Conservation (phyloP, 2,329 filamentous ascomycete genomes). For the Botryotinia convoluta region DNA sequence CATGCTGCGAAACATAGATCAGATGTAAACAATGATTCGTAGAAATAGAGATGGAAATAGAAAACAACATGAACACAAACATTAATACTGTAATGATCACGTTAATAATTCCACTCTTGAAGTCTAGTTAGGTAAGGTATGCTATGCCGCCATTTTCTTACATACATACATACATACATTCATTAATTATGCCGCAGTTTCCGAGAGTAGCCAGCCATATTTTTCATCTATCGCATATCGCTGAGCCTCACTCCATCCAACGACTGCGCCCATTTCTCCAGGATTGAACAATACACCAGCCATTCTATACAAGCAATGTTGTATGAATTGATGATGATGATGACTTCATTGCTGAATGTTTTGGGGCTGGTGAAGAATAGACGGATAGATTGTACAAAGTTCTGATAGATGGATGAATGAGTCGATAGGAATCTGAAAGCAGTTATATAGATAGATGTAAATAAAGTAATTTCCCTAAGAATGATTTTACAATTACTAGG, state of each 20-base stretch:
- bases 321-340: neutral
- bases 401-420: neutral
- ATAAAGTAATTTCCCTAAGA: neutral
- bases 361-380: neutral
- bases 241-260: constrained; percentile 10
- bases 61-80: neutral
- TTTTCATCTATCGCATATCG: neutral
- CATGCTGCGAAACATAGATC: neutral
- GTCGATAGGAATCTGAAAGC: neutral
- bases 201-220: neutral
- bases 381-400: neutral
- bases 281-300: neutral
- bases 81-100: neutral
- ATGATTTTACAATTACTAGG: neutral
- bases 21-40: neutral
- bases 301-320: neutral
- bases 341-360: constrained; percentile 9
- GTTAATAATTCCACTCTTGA: neutral
- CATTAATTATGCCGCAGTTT: constrained; percentile 7
- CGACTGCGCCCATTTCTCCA: constrained; percentile 4
- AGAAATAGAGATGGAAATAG: neutral
- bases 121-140: neutral
- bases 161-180: neutral
- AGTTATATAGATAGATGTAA: neutral
- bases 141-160: neutral